Evolutionary conservation across 306 rosid genomes (phyloP).

Genomic region (Castanospermum australe): DNA sequence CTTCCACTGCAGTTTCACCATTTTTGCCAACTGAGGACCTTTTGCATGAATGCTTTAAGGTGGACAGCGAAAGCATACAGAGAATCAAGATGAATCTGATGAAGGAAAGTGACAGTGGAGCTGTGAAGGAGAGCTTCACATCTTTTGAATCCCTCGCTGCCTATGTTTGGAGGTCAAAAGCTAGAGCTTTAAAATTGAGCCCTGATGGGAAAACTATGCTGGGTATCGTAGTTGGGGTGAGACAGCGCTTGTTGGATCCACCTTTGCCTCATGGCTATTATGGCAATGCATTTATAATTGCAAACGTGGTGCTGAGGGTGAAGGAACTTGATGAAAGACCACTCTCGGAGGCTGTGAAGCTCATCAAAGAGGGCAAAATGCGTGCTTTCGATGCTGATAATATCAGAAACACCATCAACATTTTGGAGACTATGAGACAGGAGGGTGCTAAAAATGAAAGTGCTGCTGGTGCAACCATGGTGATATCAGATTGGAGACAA

Average conservation of each 20-base stretch:
- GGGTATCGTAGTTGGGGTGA: constrained; percentile 17
- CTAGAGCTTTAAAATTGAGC: constrained; percentile 26
- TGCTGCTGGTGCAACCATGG: neutral
- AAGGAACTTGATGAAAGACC: constrained; percentile 27
- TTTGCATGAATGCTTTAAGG: constrained; percentile 1
- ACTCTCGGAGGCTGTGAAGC: constrained; percentile 17
- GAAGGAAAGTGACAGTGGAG: neutral
- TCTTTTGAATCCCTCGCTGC: constrained; percentile 30
- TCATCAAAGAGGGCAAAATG: constrained; percentile 27
- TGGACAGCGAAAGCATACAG: constrained; percentile 11
- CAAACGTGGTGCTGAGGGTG: constrained; percentile 3
- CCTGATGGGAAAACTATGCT: constrained; percentile 20
- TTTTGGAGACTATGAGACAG: neutral
- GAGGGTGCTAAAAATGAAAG: neutral
- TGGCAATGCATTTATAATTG: constrained; percentile 30
- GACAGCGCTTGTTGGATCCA: constrained; percentile 14
- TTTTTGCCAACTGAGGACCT: constrained; percentile 17
- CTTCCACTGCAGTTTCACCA: constrained; percentile 20
- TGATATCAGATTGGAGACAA: constrained; percentile 35
- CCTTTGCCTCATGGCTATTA: constrained; percentile 42
- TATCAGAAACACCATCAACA: neutral
- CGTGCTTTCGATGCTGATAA: neutral
- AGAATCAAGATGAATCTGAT: constrained; percentile 21
- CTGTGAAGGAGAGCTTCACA: neutral
- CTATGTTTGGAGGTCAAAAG: constrained; percentile 36